phyloP scores from a whole-genome alignment of 495 filamentous ascomycete genomes.

The Penicillium roqueforti region DNA sequence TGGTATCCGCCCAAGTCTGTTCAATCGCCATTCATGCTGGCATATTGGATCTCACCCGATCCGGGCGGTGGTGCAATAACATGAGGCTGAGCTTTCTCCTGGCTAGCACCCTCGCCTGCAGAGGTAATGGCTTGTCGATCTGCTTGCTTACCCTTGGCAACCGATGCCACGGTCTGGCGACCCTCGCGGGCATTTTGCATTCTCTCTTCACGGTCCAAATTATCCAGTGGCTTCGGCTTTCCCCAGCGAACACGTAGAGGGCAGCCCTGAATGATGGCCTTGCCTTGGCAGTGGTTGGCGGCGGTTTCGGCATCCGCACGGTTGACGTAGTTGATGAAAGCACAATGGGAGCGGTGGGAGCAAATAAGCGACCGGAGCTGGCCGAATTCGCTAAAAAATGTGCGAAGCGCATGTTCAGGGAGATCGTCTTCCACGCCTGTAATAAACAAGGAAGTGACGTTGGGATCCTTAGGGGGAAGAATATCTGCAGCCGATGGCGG shows the following conservation, averaged over 20 bases:
- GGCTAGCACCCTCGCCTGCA: slow-evolving; percentile 24
- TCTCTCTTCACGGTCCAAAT: slow-evolving; percentile 77
- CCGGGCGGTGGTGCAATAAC: slow-evolving; percentile 79
- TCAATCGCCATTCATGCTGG: slow-evolving; percentile 79
- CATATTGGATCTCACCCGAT: slow-evolving; percentile 74
- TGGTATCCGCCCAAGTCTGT: neutral
- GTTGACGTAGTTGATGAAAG: slow-evolving; percentile 88
- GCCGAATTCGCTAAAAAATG: slow-evolving; percentile 85
- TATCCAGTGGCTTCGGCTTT: slow-evolving; percentile 83
- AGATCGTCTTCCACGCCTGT: slow-evolving; percentile 96
- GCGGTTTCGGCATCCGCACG: slow-evolving; percentile 81
- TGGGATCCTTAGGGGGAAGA: slow-evolving; percentile 72
- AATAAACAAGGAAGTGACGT: slow-evolving; percentile 85
- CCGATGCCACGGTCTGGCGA: slow-evolving; percentile 49
- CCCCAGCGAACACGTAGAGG: slow-evolving; percentile 89
- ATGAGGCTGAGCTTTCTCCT: slow-evolving; percentile 44
- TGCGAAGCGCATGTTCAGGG: slow-evolving; percentile 82
- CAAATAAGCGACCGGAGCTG: slow-evolving; percentile 85
- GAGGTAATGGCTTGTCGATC: slow-evolving; percentile 35
- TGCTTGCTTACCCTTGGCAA: slow-evolving; percentile 25
- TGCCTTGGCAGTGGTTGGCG: slow-evolving; percentile 78
- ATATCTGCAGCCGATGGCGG: slow-evolving; percentile 80
- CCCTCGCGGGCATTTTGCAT: slow-evolving; percentile 69
- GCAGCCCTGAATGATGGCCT: slow-evolving; percentile 76
- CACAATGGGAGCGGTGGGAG: slow-evolving; percentile 93